Percentiles rank a stretch among this genome's conserved stretches.
Conservation (phyloP, 306 rosid genomes). For the Quercus cerris region DNA sequence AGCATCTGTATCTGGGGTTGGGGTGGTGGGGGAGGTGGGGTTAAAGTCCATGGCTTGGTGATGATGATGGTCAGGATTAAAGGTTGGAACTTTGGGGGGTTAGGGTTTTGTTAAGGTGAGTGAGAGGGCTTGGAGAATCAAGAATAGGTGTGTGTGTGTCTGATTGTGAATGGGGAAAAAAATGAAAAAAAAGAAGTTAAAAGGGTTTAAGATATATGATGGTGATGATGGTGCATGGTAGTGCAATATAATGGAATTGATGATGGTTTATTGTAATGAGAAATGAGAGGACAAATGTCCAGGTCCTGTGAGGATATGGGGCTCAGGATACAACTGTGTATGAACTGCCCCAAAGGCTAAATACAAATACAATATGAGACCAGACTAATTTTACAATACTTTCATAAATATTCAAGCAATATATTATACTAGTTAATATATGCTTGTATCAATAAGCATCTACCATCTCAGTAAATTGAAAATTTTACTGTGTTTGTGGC, state of each 20-base stretch:
- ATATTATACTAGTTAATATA: too few species aligned
- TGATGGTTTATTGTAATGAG: conserved; percentile 34
- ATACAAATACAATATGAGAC: too few species aligned
- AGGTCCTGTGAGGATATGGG: conserved; percentile 31
- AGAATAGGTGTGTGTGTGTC: neutral
- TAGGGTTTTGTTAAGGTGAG: conserved; percentile 37
- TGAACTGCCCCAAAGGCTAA: neutral
- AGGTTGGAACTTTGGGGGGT: conserved; percentile 10
- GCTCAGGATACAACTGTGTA: neutral
- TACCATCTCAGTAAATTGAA: too few species aligned
- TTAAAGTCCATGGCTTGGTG: conserved; percentile 48
- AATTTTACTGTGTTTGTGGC: too few species aligned
- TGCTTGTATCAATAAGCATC: too few species aligned
- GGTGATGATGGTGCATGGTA: conserved; percentile 8
- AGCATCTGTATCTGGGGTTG: conserved; percentile 32
- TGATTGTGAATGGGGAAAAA: conserved; percentile 3
- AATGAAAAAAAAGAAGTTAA: conserved; percentile 6
- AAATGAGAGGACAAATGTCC: conserved; percentile 40
- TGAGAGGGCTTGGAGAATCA: neutral
- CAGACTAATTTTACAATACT: too few species aligned
- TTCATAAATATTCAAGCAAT: too few species aligned
- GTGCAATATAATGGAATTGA: conserved; percentile 26
- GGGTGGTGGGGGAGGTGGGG: conserved; percentile 10
- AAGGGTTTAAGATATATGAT: conserved; percentile 9
- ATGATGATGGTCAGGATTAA: neutral